A percentile compares a stretch with the other conserved stretches of the same genome.
These are phyloP conservation scores for Teratosphaeria viscida DNA, from an alignment of 2,329 filamentous ascomycete genomes.

Conservation along the genomic window DNA sequence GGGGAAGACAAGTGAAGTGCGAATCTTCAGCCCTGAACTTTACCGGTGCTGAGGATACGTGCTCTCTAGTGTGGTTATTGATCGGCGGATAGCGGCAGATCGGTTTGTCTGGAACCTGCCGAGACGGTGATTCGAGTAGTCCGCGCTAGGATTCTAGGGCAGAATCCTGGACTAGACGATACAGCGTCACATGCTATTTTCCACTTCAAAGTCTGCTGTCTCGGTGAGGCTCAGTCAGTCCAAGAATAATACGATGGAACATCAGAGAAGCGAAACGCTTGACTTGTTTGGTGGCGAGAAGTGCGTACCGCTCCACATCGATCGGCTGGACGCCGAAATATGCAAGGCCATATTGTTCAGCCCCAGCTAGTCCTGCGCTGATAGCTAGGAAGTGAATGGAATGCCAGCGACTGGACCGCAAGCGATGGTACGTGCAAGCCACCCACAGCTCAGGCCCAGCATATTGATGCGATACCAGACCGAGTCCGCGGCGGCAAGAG, in stretches of 20 bases:
- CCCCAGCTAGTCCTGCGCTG: background rate
- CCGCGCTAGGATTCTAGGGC: background rate
- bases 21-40: background rate
- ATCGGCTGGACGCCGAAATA: background rate
- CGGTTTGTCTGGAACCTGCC: background rate
- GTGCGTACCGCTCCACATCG: slow-evolving; percentile 9
- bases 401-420: slow-evolving; percentile 51
- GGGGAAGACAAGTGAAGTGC: background rate
- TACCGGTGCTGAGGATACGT: background rate
- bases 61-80: background rate
- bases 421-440: slow-evolving; percentile 45
- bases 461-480: background rate
- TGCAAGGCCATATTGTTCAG: background rate
- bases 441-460: background rate
- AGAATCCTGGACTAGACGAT: background rate
- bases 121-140: background rate
- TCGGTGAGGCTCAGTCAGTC: background rate
- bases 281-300: slow-evolving; percentile 25
- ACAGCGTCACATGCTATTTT: background rate
- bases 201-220: background rate
- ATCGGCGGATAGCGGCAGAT: background rate
- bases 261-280: slow-evolving; percentile 7
- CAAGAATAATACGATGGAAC: background rate
- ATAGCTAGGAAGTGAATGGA: slow-evolving; percentile 43
- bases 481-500: slow-evolving; percentile 1